Evolutionary conservation across 2,329 filamentous ascomycete genomes (phyloP).

Genomic region (Diplodia seriata): DNA sequence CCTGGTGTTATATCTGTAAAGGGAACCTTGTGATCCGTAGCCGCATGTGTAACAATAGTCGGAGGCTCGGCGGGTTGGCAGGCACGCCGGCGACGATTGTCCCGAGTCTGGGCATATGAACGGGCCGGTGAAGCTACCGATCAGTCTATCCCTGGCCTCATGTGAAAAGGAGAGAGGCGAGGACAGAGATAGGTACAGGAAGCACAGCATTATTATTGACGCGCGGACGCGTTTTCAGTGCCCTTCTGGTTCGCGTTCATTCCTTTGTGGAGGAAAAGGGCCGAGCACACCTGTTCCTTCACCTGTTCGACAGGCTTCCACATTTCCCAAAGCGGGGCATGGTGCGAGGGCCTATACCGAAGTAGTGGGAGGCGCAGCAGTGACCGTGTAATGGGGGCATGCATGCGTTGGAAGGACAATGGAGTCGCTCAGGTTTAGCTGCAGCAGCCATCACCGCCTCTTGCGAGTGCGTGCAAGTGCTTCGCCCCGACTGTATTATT

Average conservation of each 20-base stretch:
- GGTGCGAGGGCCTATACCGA: conserved; percentile 16
- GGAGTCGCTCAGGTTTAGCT: background rate
- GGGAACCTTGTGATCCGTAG: background rate
- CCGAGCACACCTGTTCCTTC: conserved; percentile 11
- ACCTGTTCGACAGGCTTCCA: conserved; percentile 19
- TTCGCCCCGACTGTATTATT: background rate
- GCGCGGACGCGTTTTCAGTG: background rate
- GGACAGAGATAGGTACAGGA: background rate
- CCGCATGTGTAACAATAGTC: background rate
- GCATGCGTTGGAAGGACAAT: background rate
- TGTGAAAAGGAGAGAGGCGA: background rate
- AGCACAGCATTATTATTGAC: background rate
- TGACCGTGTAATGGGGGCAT: conserved; percentile 10
- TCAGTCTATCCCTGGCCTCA: background rate
- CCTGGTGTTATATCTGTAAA: background rate
- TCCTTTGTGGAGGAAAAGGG: conserved; percentile 18
- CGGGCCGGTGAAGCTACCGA: background rate
- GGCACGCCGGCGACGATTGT: background rate
- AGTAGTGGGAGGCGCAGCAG: conserved; percentile 8
- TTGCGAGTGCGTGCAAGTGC: background rate
- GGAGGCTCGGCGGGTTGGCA: conserved; percentile 8
- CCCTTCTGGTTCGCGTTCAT: conserved; percentile 1
- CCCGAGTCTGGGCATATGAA: conserved; percentile 1
- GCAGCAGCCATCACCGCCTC: conserved; percentile 18
- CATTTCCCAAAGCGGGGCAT: background rate